phyloP scores from a whole-genome alignment of 1,284 basidiomycete species.

The Rhizoctonia solani region DNA sequence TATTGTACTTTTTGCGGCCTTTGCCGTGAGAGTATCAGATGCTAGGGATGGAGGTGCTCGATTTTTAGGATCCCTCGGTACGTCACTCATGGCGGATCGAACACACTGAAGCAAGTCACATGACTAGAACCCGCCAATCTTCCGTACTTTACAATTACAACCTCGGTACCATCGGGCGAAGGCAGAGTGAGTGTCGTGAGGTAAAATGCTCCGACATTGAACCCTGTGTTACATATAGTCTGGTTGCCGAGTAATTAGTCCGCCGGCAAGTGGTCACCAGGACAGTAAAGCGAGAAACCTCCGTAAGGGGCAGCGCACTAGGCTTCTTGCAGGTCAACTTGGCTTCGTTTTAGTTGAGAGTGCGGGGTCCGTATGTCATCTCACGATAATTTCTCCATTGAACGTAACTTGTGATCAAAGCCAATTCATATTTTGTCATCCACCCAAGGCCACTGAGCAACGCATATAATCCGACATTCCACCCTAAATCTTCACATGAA shows the following conservation, averaged over 20 bases:
- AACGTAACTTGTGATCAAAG: not conserved
- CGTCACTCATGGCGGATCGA: constrained; percentile 4
- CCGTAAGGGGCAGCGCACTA: not conserved
- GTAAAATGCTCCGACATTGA: too few relatives aligned
- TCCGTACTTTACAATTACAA: too few relatives aligned
- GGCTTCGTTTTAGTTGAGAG: not conserved
- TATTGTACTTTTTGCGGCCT: constrained; percentile 37
- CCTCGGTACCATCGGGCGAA: not conserved
- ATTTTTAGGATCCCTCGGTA: too few relatives aligned
- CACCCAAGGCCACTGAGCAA: not conserved
- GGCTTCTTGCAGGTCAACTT: not conserved
- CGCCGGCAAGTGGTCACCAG: constrained; percentile 1
- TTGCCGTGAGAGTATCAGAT: constrained; percentile 5
- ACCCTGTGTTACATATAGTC: too few relatives aligned
- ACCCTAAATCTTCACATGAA: too few relatives aligned
- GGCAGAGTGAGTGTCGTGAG: not conserved
- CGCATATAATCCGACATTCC: constrained; percentile 13
- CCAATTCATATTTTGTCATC: not conserved
- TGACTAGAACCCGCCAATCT: too few relatives aligned
- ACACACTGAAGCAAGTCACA: not conserved
- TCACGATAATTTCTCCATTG: not conserved
- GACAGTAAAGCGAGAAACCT: constrained; percentile 6
- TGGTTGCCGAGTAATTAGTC: constrained; percentile 2
- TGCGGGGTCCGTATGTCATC: not conserved
- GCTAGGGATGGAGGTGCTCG: not conserved